Evolutionary conservation across 768 basidiomycete species (phyloP).

Genomic region (Suillus subaureus): DNA sequence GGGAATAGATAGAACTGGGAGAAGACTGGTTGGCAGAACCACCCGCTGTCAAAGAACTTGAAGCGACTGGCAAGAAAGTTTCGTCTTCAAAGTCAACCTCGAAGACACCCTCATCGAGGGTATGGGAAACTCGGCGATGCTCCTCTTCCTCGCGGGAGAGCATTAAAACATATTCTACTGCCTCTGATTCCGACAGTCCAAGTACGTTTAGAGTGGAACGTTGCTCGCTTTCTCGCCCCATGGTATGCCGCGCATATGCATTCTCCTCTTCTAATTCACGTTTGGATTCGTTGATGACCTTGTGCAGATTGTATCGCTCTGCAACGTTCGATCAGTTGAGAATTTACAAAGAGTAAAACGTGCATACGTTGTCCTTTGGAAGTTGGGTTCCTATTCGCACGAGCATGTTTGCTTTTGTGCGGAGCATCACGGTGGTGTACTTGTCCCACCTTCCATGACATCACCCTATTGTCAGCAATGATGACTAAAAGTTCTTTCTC

Average conservation of each 20-base stretch:
- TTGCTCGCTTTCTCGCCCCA: constrained; percentile 61
- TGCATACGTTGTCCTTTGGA: constrained; percentile 52
- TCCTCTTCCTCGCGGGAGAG: constrained; percentile 77
- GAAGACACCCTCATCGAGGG: constrained; percentile 57
- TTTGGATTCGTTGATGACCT: constrained; percentile 63
- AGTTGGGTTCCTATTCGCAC: constrained; percentile 26
- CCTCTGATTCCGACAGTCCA: constrained; percentile 74
- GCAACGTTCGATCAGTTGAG: constrained; percentile 6
- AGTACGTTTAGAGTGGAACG: constrained; percentile 55
- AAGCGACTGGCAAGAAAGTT: constrained; percentile 23
- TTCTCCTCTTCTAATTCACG: constrained; percentile 54
- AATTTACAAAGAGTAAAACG: not conserved
- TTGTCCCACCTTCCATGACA: constrained; percentile 69
- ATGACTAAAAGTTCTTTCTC: constrained; percentile 57
- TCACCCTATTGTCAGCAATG: constrained; percentile 58
- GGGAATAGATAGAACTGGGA: constrained; percentile 23
- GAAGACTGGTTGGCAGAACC: constrained; percentile 20
- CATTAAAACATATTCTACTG: constrained; percentile 81
- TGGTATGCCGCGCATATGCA: constrained; percentile 34
- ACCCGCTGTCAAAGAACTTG: constrained; percentile 21
- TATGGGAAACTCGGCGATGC: constrained; percentile 15
- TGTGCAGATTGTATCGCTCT: constrained; percentile 68
- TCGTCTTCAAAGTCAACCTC: constrained; percentile 54
- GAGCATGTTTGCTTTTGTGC: constrained; percentile 34
- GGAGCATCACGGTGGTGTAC: constrained; percentile 33